Percentiles rank a stretch among this genome's conserved stretches.
Conservation (phyloP, 2,329 filamentous ascomycete genomes). For the Fusarium tricinctum region DNA sequence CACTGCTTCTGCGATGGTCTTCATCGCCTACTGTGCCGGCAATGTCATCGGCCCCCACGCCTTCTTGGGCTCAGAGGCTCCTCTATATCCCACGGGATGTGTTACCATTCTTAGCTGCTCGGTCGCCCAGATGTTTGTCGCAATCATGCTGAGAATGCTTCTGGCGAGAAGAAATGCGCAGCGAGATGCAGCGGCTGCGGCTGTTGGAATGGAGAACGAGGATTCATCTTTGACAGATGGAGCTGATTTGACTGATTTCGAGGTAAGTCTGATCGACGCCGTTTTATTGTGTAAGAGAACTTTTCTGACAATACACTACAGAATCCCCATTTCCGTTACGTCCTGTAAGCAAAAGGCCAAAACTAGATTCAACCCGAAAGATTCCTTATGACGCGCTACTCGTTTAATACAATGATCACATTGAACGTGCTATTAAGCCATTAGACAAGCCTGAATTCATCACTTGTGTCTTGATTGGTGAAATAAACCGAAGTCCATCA, state of each 20-base stretch:
- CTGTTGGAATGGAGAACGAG: neutral
- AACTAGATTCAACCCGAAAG: rapidly evolving
- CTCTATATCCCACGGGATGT: constrained; percentile 65
- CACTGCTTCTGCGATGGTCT: constrained; percentile 61
- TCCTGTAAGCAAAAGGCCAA: constrained; percentile 4
- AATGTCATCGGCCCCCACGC: constrained; percentile 51
- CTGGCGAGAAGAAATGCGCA: constrained; percentile 30
- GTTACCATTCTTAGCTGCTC: constrained; percentile 51
- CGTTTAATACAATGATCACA: too few species aligned
- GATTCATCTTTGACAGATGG: constrained; percentile 17
- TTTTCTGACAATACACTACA: neutral
- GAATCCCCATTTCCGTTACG: constrained; percentile 41
- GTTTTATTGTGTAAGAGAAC: rapidly evolving
- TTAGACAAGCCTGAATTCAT: too few species aligned
- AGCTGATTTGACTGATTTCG: constrained; percentile 43
- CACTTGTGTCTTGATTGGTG: too few species aligned
- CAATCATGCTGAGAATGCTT: constrained; percentile 27
- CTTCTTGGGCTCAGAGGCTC: constrained; percentile 60
- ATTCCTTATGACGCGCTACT: too few species aligned
- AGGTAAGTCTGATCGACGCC: constrained; percentile 2
- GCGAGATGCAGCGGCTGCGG: constrained; percentile 22
- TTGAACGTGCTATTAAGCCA: too few species aligned
- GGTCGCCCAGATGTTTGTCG: constrained; percentile 36
- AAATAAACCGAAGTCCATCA: too few species aligned
- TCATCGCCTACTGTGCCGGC: constrained; percentile 55